Conservation (phyloP, 371 early-diverging fungal species). For the Parasitella parasitica region DNA sequence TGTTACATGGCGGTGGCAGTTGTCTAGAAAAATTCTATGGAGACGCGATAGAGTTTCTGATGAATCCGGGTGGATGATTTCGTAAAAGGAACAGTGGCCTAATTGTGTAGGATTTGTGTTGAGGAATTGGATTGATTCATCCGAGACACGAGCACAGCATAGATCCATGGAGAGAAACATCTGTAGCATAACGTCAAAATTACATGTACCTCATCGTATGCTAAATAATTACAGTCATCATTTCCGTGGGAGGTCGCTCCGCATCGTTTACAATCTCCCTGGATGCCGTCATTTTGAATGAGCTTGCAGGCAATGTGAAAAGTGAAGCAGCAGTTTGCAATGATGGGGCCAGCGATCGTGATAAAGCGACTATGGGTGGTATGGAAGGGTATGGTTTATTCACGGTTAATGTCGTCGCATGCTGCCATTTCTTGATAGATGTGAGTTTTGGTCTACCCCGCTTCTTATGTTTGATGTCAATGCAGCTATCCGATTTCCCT, state of each 20-base stretch:
- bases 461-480: constrained; percentile 23
- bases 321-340: neutral
- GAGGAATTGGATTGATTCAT: constrained; percentile 20
- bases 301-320: constrained; percentile 1
- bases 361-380: neutral
- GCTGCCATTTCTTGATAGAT: neutral
- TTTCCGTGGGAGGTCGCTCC: neutral
- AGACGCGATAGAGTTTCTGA: constrained; percentile 11
- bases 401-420: neutral
- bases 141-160: constrained; percentile 22
- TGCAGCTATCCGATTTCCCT: constrained; percentile 20
- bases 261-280: neutral
- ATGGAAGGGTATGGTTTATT: neutral
- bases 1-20: constrained; percentile 13
- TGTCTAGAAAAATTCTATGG: constrained; percentile 16
- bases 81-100: constrained; percentile 20
- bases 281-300: constrained; percentile 17
- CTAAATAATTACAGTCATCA: constrained; percentile 13
- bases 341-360: neutral
- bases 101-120: constrained; percentile 16
- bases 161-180: constrained; percentile 24
- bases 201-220: neutral
- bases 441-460: constrained; percentile 21
- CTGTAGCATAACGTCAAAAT: neutral
- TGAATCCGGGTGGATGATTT: constrained; percentile 16